Conservation (phyloP, 2,329 filamentous ascomycete genomes). For the Tolypocladium endophyticum region DNA sequence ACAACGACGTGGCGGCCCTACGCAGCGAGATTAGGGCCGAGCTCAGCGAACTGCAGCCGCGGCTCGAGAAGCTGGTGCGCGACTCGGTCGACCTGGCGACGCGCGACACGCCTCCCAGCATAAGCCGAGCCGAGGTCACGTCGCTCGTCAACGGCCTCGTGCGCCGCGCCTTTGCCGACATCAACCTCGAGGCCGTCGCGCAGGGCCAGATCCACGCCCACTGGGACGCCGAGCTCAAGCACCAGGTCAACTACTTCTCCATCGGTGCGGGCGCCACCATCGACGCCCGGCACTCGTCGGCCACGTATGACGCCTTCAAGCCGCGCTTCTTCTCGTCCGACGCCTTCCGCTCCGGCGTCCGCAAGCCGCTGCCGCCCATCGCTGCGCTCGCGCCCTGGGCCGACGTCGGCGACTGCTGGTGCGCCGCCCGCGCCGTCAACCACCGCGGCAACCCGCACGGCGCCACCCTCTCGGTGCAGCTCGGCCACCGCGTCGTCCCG, state of each 20-base stretch:
- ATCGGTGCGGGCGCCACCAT: conserved; percentile 54
- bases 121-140: conserved; percentile 30
- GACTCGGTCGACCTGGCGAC: conserved; percentile 17
- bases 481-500: conserved; percentile 49
- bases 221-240: conserved; percentile 32
- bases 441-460: conserved; percentile 35
- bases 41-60: conserved; percentile 24
- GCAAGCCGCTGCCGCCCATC: conserved; percentile 24
- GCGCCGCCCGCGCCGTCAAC: conserved; percentile 40
- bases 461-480: conserved; percentile 54
- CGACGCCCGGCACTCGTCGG: conserved; percentile 49
- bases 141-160: conserved; percentile 30
- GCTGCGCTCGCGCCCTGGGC: conserved; percentile 58
- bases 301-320: conserved; percentile 32
- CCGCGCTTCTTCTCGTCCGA: conserved; percentile 6
- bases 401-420: conserved; percentile 84
- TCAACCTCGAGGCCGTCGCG: conserved; percentile 35
- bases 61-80: conserved; percentile 21
- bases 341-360: conserved; percentile 9
- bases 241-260: conserved; percentile 65
- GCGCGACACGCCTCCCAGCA: conserved; percentile 13
- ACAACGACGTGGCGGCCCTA: conserved; percentile 26
- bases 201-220: conserved; percentile 34
- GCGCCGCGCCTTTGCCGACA: conserved; percentile 30
- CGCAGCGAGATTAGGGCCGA: conserved; percentile 28